These are phyloP conservation scores for Colletotrichum gloeosporioides DNA, from an alignment of 2,329 filamentous ascomycete species.

Conservation along the genomic window DNA sequence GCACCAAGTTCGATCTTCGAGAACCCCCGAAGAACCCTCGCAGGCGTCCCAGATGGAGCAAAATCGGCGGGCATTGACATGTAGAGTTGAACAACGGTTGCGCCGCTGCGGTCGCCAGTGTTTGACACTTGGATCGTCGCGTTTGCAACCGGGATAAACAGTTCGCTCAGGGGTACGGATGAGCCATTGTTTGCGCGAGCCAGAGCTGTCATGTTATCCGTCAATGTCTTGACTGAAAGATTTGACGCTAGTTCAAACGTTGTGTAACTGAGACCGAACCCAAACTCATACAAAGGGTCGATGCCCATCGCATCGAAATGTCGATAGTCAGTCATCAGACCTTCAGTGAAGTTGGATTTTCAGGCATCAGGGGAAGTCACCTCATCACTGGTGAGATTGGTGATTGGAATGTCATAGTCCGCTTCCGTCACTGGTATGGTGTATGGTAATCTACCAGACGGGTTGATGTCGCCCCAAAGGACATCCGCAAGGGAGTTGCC, in stretches of 20 bases:
- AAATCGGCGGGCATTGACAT: slow-evolving; percentile 40
- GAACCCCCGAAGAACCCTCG: slow-evolving; percentile 68
- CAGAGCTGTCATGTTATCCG: slow-evolving; percentile 40
- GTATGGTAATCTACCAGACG: slow-evolving; percentile 53
- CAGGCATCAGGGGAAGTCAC: slow-evolving; percentile 61
- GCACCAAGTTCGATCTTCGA: slow-evolving; percentile 61
- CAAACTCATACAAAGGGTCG: slow-evolving; percentile 63
- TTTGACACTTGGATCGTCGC: slow-evolving; percentile 70
- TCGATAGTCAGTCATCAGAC: slow-evolving; percentile 60
- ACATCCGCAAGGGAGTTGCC: slow-evolving; percentile 78
- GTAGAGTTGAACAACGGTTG: slow-evolving; percentile 70
- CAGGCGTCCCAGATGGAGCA: slow-evolving; percentile 41
- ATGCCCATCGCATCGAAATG: slow-evolving; percentile 55
- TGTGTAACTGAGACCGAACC: slow-evolving; percentile 72
- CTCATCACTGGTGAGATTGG: slow-evolving; percentile 61
- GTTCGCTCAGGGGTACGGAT: slow-evolving; percentile 49
- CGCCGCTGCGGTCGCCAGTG: slow-evolving; percentile 63
- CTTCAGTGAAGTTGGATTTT: slow-evolving; percentile 56
- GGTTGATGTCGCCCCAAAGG: slow-evolving; percentile 64
- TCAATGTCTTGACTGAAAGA: slow-evolving; percentile 40
- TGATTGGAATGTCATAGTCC: slow-evolving; percentile 48
- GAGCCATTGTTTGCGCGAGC: slow-evolving; percentile 40
- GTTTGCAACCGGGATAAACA: slow-evolving; percentile 48
- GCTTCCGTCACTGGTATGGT: slow-evolving; percentile 51
- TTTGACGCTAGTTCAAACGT: slow-evolving; percentile 59